Base-by-base conservation (phyloP, 306 rosid species). In the Aeschynomene evenia region DNA sequence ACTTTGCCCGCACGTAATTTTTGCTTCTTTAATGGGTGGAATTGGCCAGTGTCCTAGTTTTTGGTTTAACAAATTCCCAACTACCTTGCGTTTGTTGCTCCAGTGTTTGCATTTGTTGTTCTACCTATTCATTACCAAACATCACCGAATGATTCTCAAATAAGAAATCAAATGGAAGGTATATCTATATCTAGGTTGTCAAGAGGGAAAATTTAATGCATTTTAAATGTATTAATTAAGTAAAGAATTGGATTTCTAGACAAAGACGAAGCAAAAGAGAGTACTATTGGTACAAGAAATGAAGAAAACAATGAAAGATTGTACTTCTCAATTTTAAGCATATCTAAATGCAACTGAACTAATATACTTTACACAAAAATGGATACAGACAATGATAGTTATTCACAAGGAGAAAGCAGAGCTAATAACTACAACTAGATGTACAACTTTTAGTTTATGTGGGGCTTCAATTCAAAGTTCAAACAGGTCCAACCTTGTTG, bases 361-460 rank as follows among this genome's bases (percentile, higher is more conserved):
- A 68, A 61, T 42, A 23, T 65, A 42, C 58, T 73, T 73, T 76
- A 77, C 78, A 74, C 74, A 63, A 56, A 64, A 70, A 39, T 10
- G 21, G 66, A 34, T 66, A 77, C 75, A 71, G 48, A 63, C 20
- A 45, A 19, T 53, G 53, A 54, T 53, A 62, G 57, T 48, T 78
- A 72, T 69, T 67, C 65, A 75, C 82, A 40, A 60, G 50, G 72
- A 58, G 46, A 63, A 59, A 48, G 22, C 31, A 67, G 23, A 65
- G 31, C 56, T 58, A 28, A 28, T 28, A 3, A 36, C 70, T 63
- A 73, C 58, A 63, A 72, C 23, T 28, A 67, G 51, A 80, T 75
- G 54, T 86, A 79, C 90, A 85, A 70, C 59, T 37, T 64, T 63
- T 63, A 62, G 37, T 55, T 46, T 60, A 39, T 15, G 12, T 15